Percentiles rank a stretch among this genome's conserved stretches.
Conservation (phyloP, 371 early-diverging fungal genomes). For the Rhizopus microsporus region DNA sequence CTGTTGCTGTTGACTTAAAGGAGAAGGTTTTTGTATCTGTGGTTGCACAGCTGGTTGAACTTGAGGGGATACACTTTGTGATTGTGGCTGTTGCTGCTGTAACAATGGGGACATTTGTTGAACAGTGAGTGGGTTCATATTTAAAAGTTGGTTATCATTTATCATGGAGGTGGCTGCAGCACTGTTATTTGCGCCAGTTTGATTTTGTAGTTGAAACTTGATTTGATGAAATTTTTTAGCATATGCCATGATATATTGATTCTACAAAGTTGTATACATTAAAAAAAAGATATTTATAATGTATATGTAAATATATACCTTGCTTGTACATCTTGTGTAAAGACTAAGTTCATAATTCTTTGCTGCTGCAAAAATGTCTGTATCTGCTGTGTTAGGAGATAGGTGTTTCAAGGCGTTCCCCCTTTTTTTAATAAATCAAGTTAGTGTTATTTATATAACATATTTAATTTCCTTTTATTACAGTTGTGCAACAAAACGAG, state of each 20-base stretch:
- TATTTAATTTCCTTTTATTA: constrained; percentile 6
- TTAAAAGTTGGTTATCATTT: constrained; percentile 38
- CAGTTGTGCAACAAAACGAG: constrained; percentile 35
- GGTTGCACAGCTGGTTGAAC: constrained; percentile 10
- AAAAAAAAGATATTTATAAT: neutral
- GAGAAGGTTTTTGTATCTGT: constrained; percentile 24
- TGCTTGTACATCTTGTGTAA: constrained; percentile 40
- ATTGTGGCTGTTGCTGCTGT: constrained; percentile 28
- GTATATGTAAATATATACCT: constrained; percentile 26
- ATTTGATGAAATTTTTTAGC: constrained; percentile 42
- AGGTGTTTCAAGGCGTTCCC: constrained; percentile 43
- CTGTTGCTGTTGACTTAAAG: constrained; percentile 24
- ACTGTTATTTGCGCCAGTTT: constrained; percentile 7
- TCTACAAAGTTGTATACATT: constrained; percentile 9
- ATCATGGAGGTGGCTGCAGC: constrained; percentile 23
- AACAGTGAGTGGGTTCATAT: constrained; percentile 24
- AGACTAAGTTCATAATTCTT: constrained; percentile 43
- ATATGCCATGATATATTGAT: constrained; percentile 30
- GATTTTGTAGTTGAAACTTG: constrained; percentile 31
- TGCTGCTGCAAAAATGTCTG: constrained; percentile 46
- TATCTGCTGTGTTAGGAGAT: constrained; percentile 43
- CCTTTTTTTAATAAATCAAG: constrained; percentile 16
- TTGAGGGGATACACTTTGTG: constrained; percentile 17
- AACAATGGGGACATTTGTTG: constrained; percentile 47
- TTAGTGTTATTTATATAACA: neutral